Evolutionary conservation across 2,329 filamentous ascomycete species (phyloP), one percentile per base, ranked within the genome.

Genomic region (Colletotrichum simmondsii): DNA sequence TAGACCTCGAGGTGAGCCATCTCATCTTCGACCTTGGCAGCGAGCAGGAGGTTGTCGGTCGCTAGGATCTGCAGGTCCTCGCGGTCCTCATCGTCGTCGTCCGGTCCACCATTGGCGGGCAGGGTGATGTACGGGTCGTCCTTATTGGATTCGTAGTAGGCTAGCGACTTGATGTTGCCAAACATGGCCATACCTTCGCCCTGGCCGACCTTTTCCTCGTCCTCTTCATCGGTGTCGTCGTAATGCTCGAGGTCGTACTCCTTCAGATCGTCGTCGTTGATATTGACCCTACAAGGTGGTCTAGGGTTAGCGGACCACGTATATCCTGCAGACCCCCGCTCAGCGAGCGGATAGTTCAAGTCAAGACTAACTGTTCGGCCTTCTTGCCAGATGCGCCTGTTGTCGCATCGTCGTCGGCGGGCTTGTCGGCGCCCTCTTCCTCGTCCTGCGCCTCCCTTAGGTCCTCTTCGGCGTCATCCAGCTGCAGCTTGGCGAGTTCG

Each of bases 181-280:
- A 99, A 98, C 90, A 98, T 98, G 78, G 92, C 93, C 88, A 97
- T 92, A 66, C 92, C 90, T 79, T 94, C 92, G 62, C 90, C 91
- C 22, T 84, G 83, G 26, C 86, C 87, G 24, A 86, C 72, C 37
- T 77, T 76, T 32, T 81, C 79, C 22, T 80, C 82, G 19, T 94
- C 90, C 35, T 90, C 88, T 49, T 66, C 68, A 8, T 92, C 90
- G 59, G 97, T 94, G 77, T 97, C 93, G 78, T 99, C 97, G 82
- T 99, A 99, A 83, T 98, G 92, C 75, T 98, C 96, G 67, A 99
- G 89, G 80, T 99, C 93, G 84, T 98, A 99, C 83, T 99, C 95
- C 83, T 96, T 97, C 62, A 99, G 88, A 81, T 98, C 95, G 76
- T 97, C 94, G 79, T 98, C 95, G 75, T 93, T 86, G 49, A 90